Percentiles rank a stretch among this genome's conserved stretches.
Conservation (phyloP, 768 basidiomycete species). For the Calvatia gigantea region DNA sequence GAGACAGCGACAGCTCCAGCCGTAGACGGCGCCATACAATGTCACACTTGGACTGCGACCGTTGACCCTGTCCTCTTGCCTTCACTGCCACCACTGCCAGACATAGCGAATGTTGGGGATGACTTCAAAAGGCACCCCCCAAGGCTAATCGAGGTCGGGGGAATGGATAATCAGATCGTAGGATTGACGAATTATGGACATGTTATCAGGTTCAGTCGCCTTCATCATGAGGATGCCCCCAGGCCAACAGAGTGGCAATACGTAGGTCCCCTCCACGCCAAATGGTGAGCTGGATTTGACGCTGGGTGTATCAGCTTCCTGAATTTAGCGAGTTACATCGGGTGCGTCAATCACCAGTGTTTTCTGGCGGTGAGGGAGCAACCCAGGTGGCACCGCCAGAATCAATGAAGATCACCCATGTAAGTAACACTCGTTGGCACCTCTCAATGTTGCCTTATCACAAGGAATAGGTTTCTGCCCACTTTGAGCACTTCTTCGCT, state of each 20-base stretch:
- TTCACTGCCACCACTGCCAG: slow-evolving; percentile 57
- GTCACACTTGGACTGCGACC: slow-evolving; percentile 55
- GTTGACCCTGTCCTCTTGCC: slow-evolving; percentile 58
- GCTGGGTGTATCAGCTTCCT: slow-evolving; percentile 49
- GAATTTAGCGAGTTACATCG: slow-evolving; percentile 63
- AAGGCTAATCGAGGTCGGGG: slow-evolving; percentile 77
- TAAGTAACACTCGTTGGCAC: slow-evolving; percentile 30
- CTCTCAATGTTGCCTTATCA: neutral
- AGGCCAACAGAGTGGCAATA: slow-evolving; percentile 61
- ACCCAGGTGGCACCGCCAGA: slow-evolving; percentile 33
- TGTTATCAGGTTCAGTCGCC: slow-evolving; percentile 59
- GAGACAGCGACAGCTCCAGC: slow-evolving; percentile 32
- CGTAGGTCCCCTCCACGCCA: slow-evolving; percentile 37
- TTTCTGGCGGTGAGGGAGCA: slow-evolving; percentile 26
- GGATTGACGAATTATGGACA: slow-evolving; percentile 81
- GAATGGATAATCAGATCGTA: slow-evolving; percentile 66
- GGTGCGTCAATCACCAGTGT: slow-evolving; percentile 43
- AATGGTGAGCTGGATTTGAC: slow-evolving; percentile 6
- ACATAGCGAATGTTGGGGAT: slow-evolving; percentile 27
- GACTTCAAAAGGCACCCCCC: slow-evolving; percentile 24
- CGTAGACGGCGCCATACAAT: slow-evolving; percentile 47
- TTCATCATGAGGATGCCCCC: slow-evolving; percentile 37
- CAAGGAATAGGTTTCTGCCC: slow-evolving; percentile 68
- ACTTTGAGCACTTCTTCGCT: slow-evolving; percentile 77
- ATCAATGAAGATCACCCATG: slow-evolving; percentile 72